Percentiles rank a stretch among this genome's conserved stretches.
Conservation (phyloP, 73 alveolate species). For the Paramecium tetraurelia region DNA sequence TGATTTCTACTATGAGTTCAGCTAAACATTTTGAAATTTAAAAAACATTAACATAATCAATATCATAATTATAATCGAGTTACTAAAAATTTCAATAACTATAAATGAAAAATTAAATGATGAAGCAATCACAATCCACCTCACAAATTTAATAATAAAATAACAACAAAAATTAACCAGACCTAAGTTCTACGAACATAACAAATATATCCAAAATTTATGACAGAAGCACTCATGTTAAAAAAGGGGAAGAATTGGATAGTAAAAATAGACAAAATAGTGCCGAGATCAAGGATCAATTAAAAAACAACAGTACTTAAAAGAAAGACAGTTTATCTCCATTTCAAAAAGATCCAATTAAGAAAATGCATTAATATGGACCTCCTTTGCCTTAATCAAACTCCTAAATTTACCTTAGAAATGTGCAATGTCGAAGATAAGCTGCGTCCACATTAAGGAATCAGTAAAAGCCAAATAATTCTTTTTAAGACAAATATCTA, state of each 20-base stretch:
- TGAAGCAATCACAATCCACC: neutral
- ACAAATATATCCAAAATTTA: neutral
- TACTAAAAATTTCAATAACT: slow-evolving; percentile 11
- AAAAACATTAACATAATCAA: slow-evolving; percentile 24
- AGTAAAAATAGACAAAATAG: slow-evolving; percentile 12
- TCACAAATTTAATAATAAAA: neutral
- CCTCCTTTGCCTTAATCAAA: slow-evolving; percentile 39
- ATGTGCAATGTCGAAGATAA: slow-evolving; percentile 20
- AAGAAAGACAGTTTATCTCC: slow-evolving; percentile 36
- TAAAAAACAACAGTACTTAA: neutral
- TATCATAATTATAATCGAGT: slow-evolving; percentile 29
- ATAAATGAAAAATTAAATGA: neutral
- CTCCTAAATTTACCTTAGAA: slow-evolving; percentile 9
- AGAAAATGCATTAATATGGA: neutral
- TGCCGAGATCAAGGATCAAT: neutral
- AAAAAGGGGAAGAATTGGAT: neutral
- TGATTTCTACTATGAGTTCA: neutral
- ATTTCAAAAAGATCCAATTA: neutral
- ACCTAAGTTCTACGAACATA: neutral
- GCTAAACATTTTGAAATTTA: slow-evolving; percentile 2
- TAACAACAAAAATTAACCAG: neutral
- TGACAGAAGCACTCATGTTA: neutral
- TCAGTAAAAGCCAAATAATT: slow-evolving; percentile 18
- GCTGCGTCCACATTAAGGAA: slow-evolving; percentile 38
- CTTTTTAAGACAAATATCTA: slow-evolving; percentile 24